Evolutionary conservation across 2,329 filamentous ascomycete genomes (phyloP), one percentile per base, ranked within the genome.

Genomic region (Plectosphaerella sp.): DNA sequence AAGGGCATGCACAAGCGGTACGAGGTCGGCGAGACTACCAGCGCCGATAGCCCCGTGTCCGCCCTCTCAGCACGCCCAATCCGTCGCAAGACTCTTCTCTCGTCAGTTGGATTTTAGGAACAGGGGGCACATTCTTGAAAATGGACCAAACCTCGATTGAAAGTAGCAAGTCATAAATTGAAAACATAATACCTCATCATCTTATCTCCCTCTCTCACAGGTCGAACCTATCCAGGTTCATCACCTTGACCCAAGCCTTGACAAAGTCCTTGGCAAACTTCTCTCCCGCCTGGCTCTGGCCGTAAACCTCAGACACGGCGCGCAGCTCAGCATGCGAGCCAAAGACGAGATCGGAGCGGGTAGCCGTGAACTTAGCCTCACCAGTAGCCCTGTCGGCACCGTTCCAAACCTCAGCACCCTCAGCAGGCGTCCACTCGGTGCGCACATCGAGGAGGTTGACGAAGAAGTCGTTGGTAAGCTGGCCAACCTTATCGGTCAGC

Each of bases 401-500:
- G 54, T n/a, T 43, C 41, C 41, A 43, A 5, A 12, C 10, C n/a
- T 43, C 41, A 16, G 41, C 41, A 7, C 68, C 70, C n/a, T 61
- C 58, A 39, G 71, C 71, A 0, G 79, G 62, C 71, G 82, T 83
- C 88, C 88, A 91, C 20, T 70, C 74, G 7, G 79, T 88, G 67
- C 70, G 72, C 61, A 78, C 80, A 62, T 90, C 87, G 22, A 92
- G 79, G 2, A 92, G 76, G 72, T 91, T 91, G 69, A 89, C 79
- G 64, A 92, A 92, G 78, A 90, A 92, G 72, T 91, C 88, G 69
- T 88, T 91, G 63, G 83, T 88, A 61, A 92, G 76, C 59, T 81
- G 70, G 42, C 88, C 88, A 1, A 86, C 84, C 8, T 74, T 76
- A 59, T 77, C 75, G 52, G 88, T 92, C 63, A 91, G 76, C 53